A percentile compares a stretch with the other conserved stretches of the same genome.
These are phyloP conservation scores for Lignosus rhinocerotis DNA, from an alignment of 1,284 basidiomycete species.

Conservation along the genomic window DNA sequence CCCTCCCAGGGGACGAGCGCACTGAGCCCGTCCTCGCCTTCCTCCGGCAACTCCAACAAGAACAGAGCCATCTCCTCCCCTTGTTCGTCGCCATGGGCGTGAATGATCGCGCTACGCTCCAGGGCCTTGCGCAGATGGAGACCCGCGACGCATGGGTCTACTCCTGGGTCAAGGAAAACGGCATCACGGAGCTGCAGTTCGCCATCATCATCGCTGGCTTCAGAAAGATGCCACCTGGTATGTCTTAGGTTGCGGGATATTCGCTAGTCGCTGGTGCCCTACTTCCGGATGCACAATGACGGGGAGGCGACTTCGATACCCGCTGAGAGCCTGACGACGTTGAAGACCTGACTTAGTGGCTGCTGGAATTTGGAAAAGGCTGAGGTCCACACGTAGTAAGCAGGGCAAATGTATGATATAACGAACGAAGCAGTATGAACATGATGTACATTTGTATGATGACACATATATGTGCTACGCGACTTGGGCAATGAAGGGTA, in stretches of 20 bases:
- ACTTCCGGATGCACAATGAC: too few relatives aligned
- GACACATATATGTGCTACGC: background rate
- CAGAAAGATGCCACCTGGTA: background rate
- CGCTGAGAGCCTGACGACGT: too few relatives aligned
- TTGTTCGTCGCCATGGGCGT: conserved; percentile 8
- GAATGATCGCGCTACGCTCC: background rate
- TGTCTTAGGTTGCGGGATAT: too few relatives aligned
- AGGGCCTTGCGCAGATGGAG: conserved; percentile 2
- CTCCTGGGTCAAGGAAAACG: background rate
- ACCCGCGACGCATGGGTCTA: conserved; percentile 2
- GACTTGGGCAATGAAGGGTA: background rate
- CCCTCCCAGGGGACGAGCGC: background rate
- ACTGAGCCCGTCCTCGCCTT: conserved; percentile 6
- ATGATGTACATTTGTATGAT: conserved; percentile 5
- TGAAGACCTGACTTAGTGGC: too few relatives aligned
- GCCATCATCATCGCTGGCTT: conserved; percentile 4
- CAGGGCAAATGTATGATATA: background rate
- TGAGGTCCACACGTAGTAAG: background rate
- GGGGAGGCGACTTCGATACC: background rate
- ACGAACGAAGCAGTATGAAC: background rate
- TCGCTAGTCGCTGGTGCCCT: too few relatives aligned
- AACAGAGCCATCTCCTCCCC: conserved; percentile 4
- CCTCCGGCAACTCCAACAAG: conserved; percentile 5
- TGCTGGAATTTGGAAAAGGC: too few relatives aligned
- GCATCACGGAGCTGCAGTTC: conserved; percentile 13